Evolutionary conservation across 129 eudicot genomes (phyloP).

Genomic region (Lonicera japonica): DNA sequence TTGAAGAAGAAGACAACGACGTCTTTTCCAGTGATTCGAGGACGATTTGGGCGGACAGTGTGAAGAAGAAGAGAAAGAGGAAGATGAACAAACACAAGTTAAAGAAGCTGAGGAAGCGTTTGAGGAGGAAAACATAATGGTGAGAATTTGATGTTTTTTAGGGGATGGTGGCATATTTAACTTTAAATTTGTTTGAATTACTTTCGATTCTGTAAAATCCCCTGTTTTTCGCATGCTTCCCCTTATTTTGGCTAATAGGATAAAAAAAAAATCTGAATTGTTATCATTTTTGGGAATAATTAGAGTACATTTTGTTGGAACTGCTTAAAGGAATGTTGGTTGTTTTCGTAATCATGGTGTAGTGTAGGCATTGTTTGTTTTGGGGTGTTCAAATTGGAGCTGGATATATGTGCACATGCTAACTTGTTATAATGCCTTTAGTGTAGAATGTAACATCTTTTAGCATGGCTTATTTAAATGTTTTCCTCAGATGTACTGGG

Average conservation of each 20-base stretch:
- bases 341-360: too few relatives aligned
- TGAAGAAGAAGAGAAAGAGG: constrained; percentile 92
- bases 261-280: neutral
- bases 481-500: too few relatives aligned
- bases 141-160: constrained; percentile 12
- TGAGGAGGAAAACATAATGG: constrained; percentile 59
- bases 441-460: too few relatives aligned
- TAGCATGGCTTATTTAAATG: too few relatives aligned
- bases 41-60: constrained; percentile 79
- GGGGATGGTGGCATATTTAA: constrained; percentile 8
- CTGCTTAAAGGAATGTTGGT: too few relatives aligned
- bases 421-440: too few relatives aligned
- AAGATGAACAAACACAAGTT: constrained; percentile 92
- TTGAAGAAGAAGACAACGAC: constrained; percentile 25
- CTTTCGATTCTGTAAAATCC: neutral
- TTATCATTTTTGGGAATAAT: constrained; percentile 1
- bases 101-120: constrained; percentile 81
- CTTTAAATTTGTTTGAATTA: too few relatives aligned
- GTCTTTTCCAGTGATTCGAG: constrained; percentile 17
- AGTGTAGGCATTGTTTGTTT: too few relatives aligned
- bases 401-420: too few relatives aligned
- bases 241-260: neutral
- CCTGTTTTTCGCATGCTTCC: too few relatives aligned
- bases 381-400: too few relatives aligned
- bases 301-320: too few relatives aligned